Evolutionary conservation across 1,284 basidiomycete species (phyloP).

Genomic region (Hemileia vastatrix): DNA sequence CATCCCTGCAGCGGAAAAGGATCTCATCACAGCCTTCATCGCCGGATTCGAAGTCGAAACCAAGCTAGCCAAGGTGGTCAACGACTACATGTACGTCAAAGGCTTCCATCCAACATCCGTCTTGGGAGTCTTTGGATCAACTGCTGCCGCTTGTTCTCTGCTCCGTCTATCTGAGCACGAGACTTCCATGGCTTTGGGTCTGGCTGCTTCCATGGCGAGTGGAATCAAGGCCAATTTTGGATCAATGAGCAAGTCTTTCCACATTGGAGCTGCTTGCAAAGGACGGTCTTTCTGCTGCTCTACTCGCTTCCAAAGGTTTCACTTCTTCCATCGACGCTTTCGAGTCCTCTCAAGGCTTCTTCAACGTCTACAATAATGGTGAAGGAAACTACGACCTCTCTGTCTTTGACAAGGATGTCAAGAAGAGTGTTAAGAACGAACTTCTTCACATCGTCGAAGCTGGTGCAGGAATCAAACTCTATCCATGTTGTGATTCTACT

Average conservation of each 20-base stretch:
- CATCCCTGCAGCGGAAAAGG: not conserved
- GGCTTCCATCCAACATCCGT: not conserved
- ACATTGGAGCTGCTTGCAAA: not conserved
- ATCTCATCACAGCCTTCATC: not conserved
- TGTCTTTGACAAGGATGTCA: not conserved
- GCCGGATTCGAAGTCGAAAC: not conserved
- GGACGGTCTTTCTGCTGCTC: not conserved
- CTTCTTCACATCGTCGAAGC: not conserved
- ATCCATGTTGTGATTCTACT: not conserved
- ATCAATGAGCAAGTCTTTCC: not conserved
- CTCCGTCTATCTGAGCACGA: not conserved
- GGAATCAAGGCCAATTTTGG: not conserved
- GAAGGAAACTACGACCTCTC: not conserved
- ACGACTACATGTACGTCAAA: not conserved
- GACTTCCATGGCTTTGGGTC: not conserved
- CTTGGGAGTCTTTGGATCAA: not conserved
- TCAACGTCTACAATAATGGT: not conserved
- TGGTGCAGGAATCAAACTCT: not conserved
- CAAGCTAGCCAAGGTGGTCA: not conserved
- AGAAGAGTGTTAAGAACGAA: not conserved
- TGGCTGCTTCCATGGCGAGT: not conserved
- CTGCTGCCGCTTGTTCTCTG: not conserved
- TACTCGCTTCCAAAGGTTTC: not conserved
- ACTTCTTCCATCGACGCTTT: not conserved
- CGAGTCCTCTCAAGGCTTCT: not conserved